Conservation (phyloP, 169 alveolate genomes). For the Plasmodium gaboni region DNA sequence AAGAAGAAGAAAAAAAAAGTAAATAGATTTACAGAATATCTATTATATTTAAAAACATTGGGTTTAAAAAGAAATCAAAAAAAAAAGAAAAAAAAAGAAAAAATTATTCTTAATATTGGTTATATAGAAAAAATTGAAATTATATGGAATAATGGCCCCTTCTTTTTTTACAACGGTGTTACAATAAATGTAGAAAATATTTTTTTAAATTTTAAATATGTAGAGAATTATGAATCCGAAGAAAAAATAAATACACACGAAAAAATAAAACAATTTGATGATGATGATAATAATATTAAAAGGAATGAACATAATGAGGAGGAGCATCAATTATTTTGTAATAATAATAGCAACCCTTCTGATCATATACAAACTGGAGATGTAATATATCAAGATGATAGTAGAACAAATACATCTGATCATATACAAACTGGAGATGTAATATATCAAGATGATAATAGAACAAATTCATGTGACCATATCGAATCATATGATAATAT, state of each 20-base stretch:
- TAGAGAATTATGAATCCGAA: neutral
- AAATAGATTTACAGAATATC: too few species aligned
- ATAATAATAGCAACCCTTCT: neutral
- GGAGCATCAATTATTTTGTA: neutral
- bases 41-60: too few species aligned
- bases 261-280: neutral
- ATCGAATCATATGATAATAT: too few species aligned
- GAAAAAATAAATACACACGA: neutral
- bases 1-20: too few species aligned
- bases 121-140: too few species aligned
- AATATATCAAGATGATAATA: too few species aligned
- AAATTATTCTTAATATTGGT: too few species aligned
- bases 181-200: slow-evolving; percentile 29
- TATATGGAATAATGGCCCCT: neutral
- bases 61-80: too few species aligned
- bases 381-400: neutral
- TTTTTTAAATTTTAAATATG: slow-evolving; percentile 3
- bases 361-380: too few species aligned
- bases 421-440: too few species aligned
- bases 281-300: neutral
- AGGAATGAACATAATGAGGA: neutral
- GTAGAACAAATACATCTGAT: neutral
- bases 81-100: too few species aligned
- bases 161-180: slow-evolving; percentile 13
- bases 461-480: too few species aligned